Evolutionary conservation across 2,329 filamentous ascomycete genomes (phyloP).

Genomic region (Onygena corvina): DNA sequence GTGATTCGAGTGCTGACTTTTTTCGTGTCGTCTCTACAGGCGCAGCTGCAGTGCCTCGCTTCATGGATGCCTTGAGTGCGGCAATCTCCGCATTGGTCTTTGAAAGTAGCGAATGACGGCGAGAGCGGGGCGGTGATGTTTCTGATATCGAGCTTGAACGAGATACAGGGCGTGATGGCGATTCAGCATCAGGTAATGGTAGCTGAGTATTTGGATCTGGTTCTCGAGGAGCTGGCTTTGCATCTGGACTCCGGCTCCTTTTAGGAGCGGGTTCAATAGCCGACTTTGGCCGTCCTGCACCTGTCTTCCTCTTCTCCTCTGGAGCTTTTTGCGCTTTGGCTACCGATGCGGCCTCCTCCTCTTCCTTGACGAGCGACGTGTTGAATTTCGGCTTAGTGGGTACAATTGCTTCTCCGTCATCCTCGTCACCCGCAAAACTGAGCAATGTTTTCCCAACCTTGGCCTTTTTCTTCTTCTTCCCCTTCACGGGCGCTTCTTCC

Average conservation of each 20-base stretch:
- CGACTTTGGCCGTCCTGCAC: slow-evolving; percentile 4
- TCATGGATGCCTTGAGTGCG: slow-evolving; percentile 38
- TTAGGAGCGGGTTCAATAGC: slow-evolving; percentile 11
- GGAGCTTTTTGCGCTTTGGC: slow-evolving; percentile 13
- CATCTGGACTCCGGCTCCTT: slow-evolving; percentile 15
- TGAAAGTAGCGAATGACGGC: slow-evolving; percentile 28
- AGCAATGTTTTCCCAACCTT: slow-evolving; percentile 35
- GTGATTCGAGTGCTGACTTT: slow-evolving; percentile 37
- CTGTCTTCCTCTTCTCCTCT: slow-evolving; percentile 7
- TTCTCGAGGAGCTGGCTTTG: slow-evolving; percentile 28
- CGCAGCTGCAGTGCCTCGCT: slow-evolving; percentile 25
- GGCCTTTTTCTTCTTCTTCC: slow-evolving; percentile 33
- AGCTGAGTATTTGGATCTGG: slow-evolving; percentile 35
- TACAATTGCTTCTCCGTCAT: slow-evolving; percentile 27
- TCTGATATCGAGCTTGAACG: slow-evolving; percentile 18
- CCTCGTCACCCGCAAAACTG: slow-evolving; percentile 35
- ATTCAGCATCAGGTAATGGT: slow-evolving; percentile 35
- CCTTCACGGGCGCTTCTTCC: slow-evolving; percentile 23
- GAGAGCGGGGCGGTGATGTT: slow-evolving; percentile 21
- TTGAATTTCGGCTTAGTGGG: slow-evolving; percentile 40
- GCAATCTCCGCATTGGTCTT: slow-evolving; percentile 37
- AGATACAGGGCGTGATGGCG: slow-evolving; percentile 26
- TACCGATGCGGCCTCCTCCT: slow-evolving; percentile 14
- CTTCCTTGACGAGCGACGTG: slow-evolving; percentile 32
- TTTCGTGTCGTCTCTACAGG: slow-evolving; percentile 27